Base-by-base conservation (phyloP, 805 yeast species). In the Candida pseudoglaebosa region DNA sequence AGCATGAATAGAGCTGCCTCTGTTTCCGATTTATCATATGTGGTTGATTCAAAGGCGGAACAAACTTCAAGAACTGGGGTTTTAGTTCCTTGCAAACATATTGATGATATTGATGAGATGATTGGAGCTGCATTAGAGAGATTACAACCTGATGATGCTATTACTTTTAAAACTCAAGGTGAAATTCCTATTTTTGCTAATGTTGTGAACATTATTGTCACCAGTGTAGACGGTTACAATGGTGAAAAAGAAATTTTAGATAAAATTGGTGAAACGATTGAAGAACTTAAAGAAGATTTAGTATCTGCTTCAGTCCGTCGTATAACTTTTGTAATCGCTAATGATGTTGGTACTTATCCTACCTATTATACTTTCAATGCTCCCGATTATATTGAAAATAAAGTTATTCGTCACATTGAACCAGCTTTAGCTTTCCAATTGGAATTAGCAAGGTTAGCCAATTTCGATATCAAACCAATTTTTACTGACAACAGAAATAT, bases 351-450 rank as follows among this genome's bases (percentile, higher is more conserved):
- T 47, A 61, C 84, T 36, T 90, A 91, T 65, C 99, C 99, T 53
- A 86, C 84, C 64, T 93, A 91, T 72, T 93, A 82, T 71, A 93
- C 98, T 28, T 93, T 87, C 77, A 86, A 85, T 56, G 95, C 91
- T 45, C 95, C 95, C 37, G 74, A 75, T 26, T 93, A 84, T 59
- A 55, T 53, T 24, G 99, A 93, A 69, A 95, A 93, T 69, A 80
- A 82, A 65, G 90, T 90, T 15, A 85, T 93, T 61, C 89, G 99
- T 71, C 97, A 93, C 61, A 89, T 93, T 52, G 98, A 93, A 65
- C 99, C 99, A 17, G 96, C 98, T 30, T 74, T 91, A 54, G 98
- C 99, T 37, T 93, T 81, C 84, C 99, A 93, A 71, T 77, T 93
- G 50, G 99, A 93, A 68, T 75, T 93, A 47, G 91, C 87, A 54